Percentiles rank a stretch among this genome's conserved stretches.
Conservation (phyloP, 78 protist species). For the Emiliania huxleyi region DNA sequence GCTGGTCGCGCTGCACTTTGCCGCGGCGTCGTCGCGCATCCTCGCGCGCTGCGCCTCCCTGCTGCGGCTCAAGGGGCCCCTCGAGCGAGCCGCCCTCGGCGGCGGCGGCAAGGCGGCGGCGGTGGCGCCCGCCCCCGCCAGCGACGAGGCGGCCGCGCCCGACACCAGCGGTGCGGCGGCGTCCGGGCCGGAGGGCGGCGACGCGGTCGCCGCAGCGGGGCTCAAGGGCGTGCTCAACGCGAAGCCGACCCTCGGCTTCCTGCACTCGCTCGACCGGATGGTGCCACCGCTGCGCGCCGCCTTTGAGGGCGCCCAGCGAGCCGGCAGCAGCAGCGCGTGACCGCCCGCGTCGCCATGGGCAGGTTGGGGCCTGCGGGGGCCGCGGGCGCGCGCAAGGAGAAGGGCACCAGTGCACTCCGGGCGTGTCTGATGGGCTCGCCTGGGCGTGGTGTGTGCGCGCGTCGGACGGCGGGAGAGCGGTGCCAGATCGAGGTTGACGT, state of each 20-base stretch:
- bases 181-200: neutral
- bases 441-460: too few relatives aligned
- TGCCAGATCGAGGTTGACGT: too few relatives aligned
- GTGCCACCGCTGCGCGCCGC: neutral
- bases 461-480: too few relatives aligned
- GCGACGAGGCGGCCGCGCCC: neutral
- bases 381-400: too few relatives aligned
- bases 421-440: too few relatives aligned
- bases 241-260: neutral
- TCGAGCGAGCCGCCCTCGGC: neutral
- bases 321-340: too few relatives aligned
- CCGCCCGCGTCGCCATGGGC: too few relatives aligned
- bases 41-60: neutral
- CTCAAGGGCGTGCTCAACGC: neutral
- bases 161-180: neutral
- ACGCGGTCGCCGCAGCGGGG: neutral
- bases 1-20: neutral
- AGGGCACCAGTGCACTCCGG: too few relatives aligned
- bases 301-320: too few relatives aligned
- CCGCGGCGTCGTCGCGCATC: neutral
- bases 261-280: neutral
- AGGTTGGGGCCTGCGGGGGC: too few relatives aligned
- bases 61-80: neutral
- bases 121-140: neutral
- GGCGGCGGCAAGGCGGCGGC: neutral